Evolutionary conservation across 768 basidiomycete species (phyloP).

Genomic region (Lentinula detonsa): DNA sequence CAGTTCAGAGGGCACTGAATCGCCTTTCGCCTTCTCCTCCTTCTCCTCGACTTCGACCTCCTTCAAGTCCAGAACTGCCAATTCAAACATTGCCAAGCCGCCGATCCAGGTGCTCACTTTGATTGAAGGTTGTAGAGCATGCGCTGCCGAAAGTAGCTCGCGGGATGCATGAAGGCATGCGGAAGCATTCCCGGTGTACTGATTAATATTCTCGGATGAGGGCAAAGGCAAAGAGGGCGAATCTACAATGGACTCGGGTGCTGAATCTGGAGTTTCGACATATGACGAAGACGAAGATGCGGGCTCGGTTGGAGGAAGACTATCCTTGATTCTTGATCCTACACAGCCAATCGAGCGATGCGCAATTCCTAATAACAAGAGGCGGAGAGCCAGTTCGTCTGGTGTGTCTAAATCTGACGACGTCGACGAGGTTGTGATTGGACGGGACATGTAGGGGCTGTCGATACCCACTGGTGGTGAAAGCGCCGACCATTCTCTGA

Average conservation of each 20-base stretch:
- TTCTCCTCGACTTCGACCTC: constrained; percentile 35
- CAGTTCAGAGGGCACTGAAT: not conserved
- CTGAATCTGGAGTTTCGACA: not conserved
- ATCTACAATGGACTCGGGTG: not conserved
- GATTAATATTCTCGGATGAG: not conserved
- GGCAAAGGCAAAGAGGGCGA: not conserved
- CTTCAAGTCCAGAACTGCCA: constrained; percentile 65
- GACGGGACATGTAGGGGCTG: constrained; percentile 19
- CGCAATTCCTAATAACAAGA: constrained; percentile 61
- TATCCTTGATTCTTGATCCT: constrained; percentile 25
- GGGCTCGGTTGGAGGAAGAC: not conserved
- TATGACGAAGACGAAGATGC: not conserved
- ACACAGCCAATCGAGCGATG: constrained; percentile 42
- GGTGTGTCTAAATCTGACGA: constrained; percentile 52
- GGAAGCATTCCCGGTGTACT: not conserved
- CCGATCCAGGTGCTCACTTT: constrained; percentile 63
- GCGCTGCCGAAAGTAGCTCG: constrained; percentile 30
- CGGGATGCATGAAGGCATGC: constrained; percentile 26
- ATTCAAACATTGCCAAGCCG: constrained; percentile 62
- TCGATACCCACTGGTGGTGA: constrained; percentile 37
- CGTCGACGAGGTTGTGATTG: not conserved
- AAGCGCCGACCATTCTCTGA: constrained; percentile 44
- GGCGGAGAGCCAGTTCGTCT: constrained; percentile 65
- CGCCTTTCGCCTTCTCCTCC: constrained; percentile 7
- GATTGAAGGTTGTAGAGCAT: constrained; percentile 29